Evolutionary conservation across 1,139 yeast genomes (phyloP).

Genomic region (Blastobotrys arbuscula): DNA sequence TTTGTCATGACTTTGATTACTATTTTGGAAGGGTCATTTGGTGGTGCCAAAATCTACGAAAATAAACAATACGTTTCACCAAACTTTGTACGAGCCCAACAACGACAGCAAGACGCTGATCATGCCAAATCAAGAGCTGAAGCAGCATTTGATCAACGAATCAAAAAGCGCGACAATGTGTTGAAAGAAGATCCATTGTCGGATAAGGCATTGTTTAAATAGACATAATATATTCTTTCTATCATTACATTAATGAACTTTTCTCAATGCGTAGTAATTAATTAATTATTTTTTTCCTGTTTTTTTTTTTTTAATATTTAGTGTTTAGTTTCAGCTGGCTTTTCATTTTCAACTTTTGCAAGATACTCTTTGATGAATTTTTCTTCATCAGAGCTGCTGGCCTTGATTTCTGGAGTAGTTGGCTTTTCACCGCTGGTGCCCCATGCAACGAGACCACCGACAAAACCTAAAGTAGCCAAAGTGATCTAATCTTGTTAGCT

Average conservation of each 20-base stretch:
- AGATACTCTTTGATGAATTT: conserved; percentile 54
- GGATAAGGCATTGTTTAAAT: conserved; percentile 61
- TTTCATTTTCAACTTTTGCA: conserved; percentile 36
- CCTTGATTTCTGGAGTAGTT: conserved; percentile 66
- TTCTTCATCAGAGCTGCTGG: conserved; percentile 83
- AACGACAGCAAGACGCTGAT: conserved; percentile 71
- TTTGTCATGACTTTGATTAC: conserved; percentile 89
- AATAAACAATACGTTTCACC: conserved; percentile 97
- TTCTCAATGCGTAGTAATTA: not conserved
- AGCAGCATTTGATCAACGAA: conserved; percentile 69
- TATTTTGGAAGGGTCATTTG: conserved; percentile 92
- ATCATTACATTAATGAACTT: not conserved
- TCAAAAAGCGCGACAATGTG: conserved; percentile 69
- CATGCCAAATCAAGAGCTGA: conserved; percentile 76
- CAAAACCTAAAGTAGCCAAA: conserved; percentile 28
- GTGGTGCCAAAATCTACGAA: conserved; percentile 96
- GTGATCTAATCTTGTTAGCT: conserved; percentile 27
- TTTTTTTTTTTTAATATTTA: conserved; percentile 1
- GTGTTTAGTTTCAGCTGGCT: conserved; percentile 12
- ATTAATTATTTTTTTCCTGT: not conserved
- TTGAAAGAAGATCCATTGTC: conserved; percentile 79
- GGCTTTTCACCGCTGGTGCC: conserved; percentile 35
- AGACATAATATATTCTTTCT: too few species aligned
- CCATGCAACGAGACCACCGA: conserved; percentile 27
- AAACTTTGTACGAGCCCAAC: conserved; percentile 87